Conservation (phyloP, 1,139 yeast genomes). For the Lodderomyces jiufengensis region DNA sequence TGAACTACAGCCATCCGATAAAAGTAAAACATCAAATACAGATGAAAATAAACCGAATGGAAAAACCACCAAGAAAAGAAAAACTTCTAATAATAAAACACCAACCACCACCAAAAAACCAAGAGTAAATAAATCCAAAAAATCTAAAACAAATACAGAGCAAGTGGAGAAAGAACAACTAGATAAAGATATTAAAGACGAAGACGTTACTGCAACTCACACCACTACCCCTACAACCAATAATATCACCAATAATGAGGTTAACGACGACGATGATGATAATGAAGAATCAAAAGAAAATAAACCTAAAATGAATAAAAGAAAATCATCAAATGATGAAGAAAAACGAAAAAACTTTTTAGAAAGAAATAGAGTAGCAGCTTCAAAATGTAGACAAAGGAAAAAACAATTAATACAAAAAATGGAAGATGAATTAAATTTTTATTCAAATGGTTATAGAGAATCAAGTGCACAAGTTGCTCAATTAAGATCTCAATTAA, state of each 20-base stretch:
- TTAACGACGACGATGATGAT: constrained; percentile 5
- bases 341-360: constrained; percentile 79
- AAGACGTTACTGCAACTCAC: no score
- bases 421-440: constrained; percentile 73
- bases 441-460: constrained; percentile 69
- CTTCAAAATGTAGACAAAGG: constrained; percentile 90
- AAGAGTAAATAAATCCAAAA: constrained; percentile 8
- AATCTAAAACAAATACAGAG: constrained; percentile 10
- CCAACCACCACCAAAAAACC: constrained; percentile 5
- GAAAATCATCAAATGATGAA: constrained; percentile 15
- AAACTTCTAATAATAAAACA: constrained; percentile 5
- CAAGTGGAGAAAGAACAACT: constrained; percentile 5
- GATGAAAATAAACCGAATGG: no score
- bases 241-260: no score
- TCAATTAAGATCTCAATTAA: constrained; percentile 57
- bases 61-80: constrained; percentile 1
- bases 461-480: constrained; percentile 58
- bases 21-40: no score
- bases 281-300: constrained; percentile 36
- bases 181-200: constrained; percentile 11
- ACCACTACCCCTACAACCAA: no score
- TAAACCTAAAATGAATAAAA: constrained; percentile 3
- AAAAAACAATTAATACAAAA: constrained; percentile 85
- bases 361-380: constrained; percentile 92
- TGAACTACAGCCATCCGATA: no score